Evolutionary conservation across 2,329 filamentous ascomycete genomes (phyloP).

Genomic region (Colletotrichum coccodes): DNA sequence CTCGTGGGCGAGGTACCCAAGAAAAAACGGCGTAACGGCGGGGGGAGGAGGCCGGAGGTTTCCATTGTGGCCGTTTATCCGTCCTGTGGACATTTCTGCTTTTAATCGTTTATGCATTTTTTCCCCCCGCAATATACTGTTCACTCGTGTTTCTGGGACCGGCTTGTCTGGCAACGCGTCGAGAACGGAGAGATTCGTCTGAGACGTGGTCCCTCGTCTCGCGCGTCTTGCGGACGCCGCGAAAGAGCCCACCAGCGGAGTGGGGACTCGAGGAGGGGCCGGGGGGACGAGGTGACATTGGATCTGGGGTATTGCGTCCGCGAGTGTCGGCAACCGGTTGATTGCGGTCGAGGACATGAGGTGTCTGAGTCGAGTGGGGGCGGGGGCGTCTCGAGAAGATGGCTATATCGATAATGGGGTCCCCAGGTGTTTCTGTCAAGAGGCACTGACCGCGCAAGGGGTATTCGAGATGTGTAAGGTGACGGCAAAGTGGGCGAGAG

Average conservation of each 20-base stretch:
- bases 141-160: background rate
- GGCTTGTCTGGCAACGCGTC: background rate
- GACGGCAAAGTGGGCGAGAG: background rate
- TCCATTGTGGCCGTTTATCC: background rate
- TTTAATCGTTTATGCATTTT: background rate
- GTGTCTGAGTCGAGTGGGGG: background rate
- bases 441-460: background rate
- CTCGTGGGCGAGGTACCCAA: background rate
- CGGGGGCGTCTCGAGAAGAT: background rate
- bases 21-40: too few relatives aligned
- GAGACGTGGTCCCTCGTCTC: background rate
- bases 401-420: background rate
- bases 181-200: background rate
- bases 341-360: background rate
- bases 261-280: background rate
- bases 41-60: background rate
- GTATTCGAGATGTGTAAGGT: background rate
- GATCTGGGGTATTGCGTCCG: background rate
- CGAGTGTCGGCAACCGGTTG: background rate
- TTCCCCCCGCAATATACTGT: background rate
- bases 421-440: background rate
- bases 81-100: background rate
- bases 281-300: background rate
- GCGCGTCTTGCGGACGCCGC: background rate
- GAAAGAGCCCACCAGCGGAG: background rate